Evolutionary conservation across 352 stramenopile species (phyloP).

Genomic region (Globisporangium cystogenes): DNA sequence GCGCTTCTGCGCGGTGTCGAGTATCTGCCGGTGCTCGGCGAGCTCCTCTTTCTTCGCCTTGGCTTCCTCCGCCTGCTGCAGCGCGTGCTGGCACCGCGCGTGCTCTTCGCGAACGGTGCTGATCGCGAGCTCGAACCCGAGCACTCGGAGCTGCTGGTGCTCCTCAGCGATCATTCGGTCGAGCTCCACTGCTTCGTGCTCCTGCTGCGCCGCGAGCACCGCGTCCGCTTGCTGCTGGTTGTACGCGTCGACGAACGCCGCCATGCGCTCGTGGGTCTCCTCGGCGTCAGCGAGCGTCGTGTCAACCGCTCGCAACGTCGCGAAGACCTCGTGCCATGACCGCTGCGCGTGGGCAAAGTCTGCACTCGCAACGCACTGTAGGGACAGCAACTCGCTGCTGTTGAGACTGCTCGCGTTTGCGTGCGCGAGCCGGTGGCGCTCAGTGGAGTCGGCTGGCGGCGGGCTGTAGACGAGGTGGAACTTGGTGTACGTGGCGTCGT

Average conservation of each 20-base stretch:
- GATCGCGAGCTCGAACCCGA: slow-evolving; percentile 29
- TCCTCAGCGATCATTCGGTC: slow-evolving; percentile 31
- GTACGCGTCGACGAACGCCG: slow-evolving; percentile 26
- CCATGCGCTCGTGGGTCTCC: slow-evolving; percentile 30
- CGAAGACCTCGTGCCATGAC: slow-evolving; percentile 45
- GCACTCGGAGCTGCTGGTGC: slow-evolving; percentile 25
- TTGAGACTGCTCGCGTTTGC: slow-evolving; percentile 31
- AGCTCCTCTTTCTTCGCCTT: slow-evolving; percentile 81
- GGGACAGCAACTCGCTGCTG: slow-evolving; percentile 42
- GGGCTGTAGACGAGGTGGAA: slow-evolving; percentile 49
- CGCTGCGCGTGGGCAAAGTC: slow-evolving; percentile 21
- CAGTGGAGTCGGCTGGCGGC: slow-evolving; percentile 37
- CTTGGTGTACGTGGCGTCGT: slow-evolving; percentile 28
- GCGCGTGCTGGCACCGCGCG: slow-evolving; percentile 19
- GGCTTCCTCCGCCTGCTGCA: slow-evolving; percentile 58
- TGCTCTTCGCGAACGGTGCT: slow-evolving; percentile 32
- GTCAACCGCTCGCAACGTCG: slow-evolving; percentile 31
- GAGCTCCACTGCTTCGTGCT: slow-evolving; percentile 22
- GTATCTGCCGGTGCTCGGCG: slow-evolving; percentile 31
- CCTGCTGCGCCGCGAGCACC: slow-evolving; percentile 13
- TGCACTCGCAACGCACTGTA: slow-evolving; percentile 36
- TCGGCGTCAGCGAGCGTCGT: slow-evolving; percentile 13
- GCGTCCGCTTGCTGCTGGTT: slow-evolving; percentile 16
- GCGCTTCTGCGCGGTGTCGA: slow-evolving; percentile 29
- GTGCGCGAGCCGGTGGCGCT: slow-evolving; percentile 47